Evolutionary conservation across 1,284 basidiomycete genomes (phyloP).

Genomic region (Apiotrichum brassicae): DNA sequence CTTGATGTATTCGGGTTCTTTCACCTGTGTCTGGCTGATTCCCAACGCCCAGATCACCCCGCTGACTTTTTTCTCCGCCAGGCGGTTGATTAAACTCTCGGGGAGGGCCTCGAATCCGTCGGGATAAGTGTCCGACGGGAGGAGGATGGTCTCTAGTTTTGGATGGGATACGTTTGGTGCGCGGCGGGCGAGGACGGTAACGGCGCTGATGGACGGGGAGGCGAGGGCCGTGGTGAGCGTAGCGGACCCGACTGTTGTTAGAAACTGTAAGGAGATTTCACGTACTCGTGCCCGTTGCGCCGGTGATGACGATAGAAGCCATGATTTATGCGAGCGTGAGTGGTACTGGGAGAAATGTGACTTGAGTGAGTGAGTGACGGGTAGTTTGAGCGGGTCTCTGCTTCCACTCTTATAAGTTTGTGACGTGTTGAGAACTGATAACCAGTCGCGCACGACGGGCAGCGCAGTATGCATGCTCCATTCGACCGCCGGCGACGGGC

Average conservation of each 20-base stretch:
- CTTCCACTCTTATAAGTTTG: too few relatives aligned
- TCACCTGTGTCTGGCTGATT: constrained; percentile 27
- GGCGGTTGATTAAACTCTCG: constrained; percentile 10
- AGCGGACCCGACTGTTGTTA: constrained; percentile 21
- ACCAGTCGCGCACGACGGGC: too few relatives aligned
- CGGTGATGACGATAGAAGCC: constrained; percentile 28
- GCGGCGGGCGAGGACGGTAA: constrained; percentile 27
- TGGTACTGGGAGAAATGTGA: too few relatives aligned
- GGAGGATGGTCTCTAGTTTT: constrained; percentile 21
- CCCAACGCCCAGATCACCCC: constrained; percentile 31
- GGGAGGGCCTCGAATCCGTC: constrained; percentile 23
- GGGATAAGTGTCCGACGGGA: constrained; percentile 24
- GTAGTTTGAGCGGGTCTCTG: too few relatives aligned
- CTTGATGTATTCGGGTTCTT: constrained; percentile 30
- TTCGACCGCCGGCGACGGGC: too few relatives aligned
- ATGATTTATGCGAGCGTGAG: too few relatives aligned
- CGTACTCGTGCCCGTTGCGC: constrained; percentile 31
- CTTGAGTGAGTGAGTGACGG: too few relatives aligned
- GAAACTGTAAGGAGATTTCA: background rate
- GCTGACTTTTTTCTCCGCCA: constrained; percentile 3
- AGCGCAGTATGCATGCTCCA: too few relatives aligned
- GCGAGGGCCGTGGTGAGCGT: constrained; percentile 23
- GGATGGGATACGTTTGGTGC: constrained; percentile 12
- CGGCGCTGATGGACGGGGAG: constrained; percentile 19
- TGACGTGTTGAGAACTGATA: too few relatives aligned